These are phyloP conservation scores for Tetraselmis chui DNA, from an alignment of 139 green algal species.

Conservation along the genomic window DNA sequence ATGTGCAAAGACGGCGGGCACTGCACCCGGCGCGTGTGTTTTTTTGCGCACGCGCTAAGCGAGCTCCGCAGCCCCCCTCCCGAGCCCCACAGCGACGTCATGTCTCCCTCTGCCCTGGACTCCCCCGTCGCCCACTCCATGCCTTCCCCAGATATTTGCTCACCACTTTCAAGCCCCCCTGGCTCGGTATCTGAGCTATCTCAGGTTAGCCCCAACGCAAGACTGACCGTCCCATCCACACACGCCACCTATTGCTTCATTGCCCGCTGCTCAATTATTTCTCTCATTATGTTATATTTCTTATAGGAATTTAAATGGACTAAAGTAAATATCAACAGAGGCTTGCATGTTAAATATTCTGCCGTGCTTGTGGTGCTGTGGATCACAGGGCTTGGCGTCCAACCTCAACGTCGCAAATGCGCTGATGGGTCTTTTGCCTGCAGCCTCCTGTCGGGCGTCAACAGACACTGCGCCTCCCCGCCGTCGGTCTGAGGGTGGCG, in stretches of 20 bases:
- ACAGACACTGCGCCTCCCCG: not conserved
- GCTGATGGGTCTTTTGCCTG: not conserved
- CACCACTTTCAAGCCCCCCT: not conserved
- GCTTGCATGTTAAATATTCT: too few relatives aligned
- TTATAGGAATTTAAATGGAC: too few relatives aligned
- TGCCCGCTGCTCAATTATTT: not conserved
- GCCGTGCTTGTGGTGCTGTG: too few relatives aligned
- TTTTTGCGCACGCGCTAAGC: not conserved
- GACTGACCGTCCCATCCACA: too few relatives aligned
- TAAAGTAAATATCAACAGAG: too few relatives aligned
- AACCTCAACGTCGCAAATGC: not conserved
- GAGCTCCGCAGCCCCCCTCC: not conserved
- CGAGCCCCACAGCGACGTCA: not conserved
- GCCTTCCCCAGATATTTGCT: too few relatives aligned
- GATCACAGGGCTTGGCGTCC: not conserved
- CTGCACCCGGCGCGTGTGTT: not conserved
- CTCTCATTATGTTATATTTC: too few relatives aligned
- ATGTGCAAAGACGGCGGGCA: conserved; percentile 16
- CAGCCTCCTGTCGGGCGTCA: not conserved
- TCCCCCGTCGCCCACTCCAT: not conserved
- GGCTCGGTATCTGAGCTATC: not conserved
- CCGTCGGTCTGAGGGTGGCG: not conserved
- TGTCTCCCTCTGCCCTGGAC: not conserved
- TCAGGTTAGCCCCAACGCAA: not conserved
- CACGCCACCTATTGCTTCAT: too few relatives aligned